A percentile compares a stretch with the other conserved stretches of the same genome.
phyloP scores from a whole-genome alignment of 2,329 filamentous ascomycete species.

The Colletotrichum sp. region DNA sequence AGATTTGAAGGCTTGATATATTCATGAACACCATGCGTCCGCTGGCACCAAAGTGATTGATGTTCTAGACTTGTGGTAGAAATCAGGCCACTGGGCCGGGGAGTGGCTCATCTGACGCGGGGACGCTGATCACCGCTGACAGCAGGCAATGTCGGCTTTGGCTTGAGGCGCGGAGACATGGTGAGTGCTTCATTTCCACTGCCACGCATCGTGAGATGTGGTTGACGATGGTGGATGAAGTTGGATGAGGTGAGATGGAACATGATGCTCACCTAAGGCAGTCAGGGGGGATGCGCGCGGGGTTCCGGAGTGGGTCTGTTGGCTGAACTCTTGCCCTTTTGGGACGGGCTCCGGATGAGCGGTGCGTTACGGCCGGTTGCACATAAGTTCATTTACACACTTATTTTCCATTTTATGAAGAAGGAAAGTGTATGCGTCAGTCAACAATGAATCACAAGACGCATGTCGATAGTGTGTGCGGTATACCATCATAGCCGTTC shows the following conservation, averaged over 20 bases:
- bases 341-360: background rate
- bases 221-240: background rate
- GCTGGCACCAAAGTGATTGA: no score
- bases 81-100: background rate
- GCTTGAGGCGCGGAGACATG: background rate
- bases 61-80: background rate
- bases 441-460: background rate
- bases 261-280: background rate
- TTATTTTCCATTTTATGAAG: background rate
- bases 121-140: background rate
- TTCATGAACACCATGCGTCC: background rate
- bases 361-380: background rate
- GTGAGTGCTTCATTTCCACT: background rate
- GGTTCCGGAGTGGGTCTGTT: background rate
- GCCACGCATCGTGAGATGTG: background rate
- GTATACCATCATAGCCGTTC: background rate
- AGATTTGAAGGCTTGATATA: background rate
- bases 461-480: background rate
- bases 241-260: background rate
- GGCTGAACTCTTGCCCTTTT: conserved; percentile 1
- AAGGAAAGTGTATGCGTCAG: background rate
- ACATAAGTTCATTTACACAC: background rate
- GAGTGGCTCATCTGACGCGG: background rate
- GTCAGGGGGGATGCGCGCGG: background rate
- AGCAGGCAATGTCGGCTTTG: background rate